Conservation (phyloP, 1,139 yeast species). For the Kurtzmaniella quercitrusa region DNA sequence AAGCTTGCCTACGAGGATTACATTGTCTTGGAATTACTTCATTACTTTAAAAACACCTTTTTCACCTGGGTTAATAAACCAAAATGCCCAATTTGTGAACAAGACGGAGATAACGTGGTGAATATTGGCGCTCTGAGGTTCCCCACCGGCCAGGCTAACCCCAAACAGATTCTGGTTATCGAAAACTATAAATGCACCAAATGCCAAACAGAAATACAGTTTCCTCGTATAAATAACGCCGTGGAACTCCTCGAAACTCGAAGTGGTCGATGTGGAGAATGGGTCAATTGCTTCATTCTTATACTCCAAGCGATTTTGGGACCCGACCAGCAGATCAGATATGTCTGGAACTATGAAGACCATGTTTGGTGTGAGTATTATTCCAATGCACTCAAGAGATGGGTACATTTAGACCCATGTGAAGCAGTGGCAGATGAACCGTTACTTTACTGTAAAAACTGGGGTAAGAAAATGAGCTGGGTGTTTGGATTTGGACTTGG, state of each 20-base stretch:
- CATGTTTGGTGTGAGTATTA: conserved; percentile 96
- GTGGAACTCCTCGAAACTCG: conserved; percentile 55
- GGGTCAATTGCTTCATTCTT: conserved; percentile 82
- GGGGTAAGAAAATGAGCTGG: conserved; percentile 94
- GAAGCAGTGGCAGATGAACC: conserved; percentile 87
- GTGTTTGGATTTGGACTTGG: conserved; percentile 62
- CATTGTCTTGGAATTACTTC: conserved; percentile 61
- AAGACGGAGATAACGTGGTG: conserved; percentile 13
- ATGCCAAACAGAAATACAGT: conserved; percentile 50
- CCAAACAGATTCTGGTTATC: conserved; percentile 29
- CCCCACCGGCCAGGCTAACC: conserved; percentile 19
- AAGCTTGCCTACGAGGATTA: conserved; percentile 57
- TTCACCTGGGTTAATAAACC: conserved; percentile 83
- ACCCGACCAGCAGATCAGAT: conserved; percentile 55
- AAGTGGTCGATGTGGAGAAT: conserved; percentile 89
- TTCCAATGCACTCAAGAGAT: conserved; percentile 53
- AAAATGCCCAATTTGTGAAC: conserved; percentile 52
- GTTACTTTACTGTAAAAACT: conserved; percentile 66
- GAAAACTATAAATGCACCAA: conserved; percentile 61
- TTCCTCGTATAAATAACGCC: conserved; percentile 76
- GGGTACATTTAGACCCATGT: conserved; percentile 91
- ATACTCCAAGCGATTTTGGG: conserved; percentile 57
- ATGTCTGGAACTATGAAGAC: conserved; percentile 86
- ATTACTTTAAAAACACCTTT: conserved; percentile 76
- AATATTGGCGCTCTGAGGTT: conserved; percentile 9